Evolutionary conservation across 1,139 yeast genomes (phyloP).

Genomic region (Suhomyces coccinellae): DNA sequence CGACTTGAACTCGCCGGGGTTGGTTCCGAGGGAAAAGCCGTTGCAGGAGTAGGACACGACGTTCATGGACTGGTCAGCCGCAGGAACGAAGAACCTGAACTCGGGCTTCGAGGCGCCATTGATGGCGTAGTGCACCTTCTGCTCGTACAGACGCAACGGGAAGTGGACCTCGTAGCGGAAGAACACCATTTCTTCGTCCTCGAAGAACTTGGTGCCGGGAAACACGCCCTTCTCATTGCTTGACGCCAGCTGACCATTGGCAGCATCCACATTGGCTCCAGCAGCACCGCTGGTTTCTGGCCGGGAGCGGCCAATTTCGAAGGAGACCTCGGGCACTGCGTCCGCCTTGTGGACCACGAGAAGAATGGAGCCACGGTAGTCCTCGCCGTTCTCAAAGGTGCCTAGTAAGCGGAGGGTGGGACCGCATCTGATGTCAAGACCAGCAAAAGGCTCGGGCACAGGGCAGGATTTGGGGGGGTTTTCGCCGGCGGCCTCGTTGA

Average conservation of each 20-base stretch:
- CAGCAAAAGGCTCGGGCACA: constrained; percentile 27
- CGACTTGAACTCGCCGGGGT: constrained; percentile 64
- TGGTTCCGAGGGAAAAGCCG: constrained; percentile 82
- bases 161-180: constrained; percentile 63
- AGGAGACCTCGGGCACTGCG: constrained; percentile 38
- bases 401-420: constrained; percentile 73
- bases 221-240: constrained; percentile 40
- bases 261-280: constrained; percentile 10
- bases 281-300: background rate
- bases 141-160: constrained; percentile 48
- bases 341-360: constrained; percentile 52
- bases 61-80: constrained; percentile 65
- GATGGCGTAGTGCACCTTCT: constrained; percentile 59
- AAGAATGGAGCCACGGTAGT: constrained; percentile 67
- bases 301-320: constrained; percentile 38
- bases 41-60: constrained; percentile 84
- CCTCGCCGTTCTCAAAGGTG: constrained; percentile 47
- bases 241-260: background rate
- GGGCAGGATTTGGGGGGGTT: constrained; percentile 26
- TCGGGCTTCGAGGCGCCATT: constrained; percentile 43
- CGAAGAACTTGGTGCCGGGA: constrained; percentile 41
- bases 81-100: constrained; percentile 60
- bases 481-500: constrained; percentile 27
- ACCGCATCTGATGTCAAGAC: constrained; percentile 60
- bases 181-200: constrained; percentile 54